Conservation (phyloP, 208 protist species). For the Leishmania mexicana region DNA sequence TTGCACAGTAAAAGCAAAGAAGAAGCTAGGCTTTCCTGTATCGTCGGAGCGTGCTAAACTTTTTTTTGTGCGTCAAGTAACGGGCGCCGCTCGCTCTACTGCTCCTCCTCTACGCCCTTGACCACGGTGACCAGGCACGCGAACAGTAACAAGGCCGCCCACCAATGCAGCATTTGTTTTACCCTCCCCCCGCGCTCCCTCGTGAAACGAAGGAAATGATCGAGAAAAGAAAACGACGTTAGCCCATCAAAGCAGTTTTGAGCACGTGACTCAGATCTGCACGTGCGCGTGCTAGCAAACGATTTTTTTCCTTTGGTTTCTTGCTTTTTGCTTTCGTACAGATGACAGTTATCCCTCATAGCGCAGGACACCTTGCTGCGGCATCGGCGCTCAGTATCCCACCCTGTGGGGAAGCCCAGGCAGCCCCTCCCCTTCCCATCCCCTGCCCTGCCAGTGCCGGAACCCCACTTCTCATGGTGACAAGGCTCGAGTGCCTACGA, state of each 20-base stretch:
- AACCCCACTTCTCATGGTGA: background rate
- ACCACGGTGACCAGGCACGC: background rate
- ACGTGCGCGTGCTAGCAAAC: background rate
- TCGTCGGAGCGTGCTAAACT: background rate
- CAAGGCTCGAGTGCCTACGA: background rate
- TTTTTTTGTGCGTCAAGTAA: background rate
- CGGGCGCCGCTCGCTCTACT: background rate
- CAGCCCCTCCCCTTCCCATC: background rate
- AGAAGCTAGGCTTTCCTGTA: background rate
- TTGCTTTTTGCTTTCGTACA: background rate
- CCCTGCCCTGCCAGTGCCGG: background rate
- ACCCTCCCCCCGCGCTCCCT: background rate
- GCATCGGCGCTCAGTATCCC: background rate
- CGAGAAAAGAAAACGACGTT: background rate
- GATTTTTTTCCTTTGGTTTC: background rate
- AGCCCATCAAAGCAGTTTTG: background rate
- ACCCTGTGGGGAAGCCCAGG: background rate
- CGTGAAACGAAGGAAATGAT: background rate
- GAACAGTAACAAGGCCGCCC: no score
- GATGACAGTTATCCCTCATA: background rate
- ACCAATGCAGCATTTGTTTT: background rate
- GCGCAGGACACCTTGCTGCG: background rate
- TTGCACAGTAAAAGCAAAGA: background rate
- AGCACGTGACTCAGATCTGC: background rate
- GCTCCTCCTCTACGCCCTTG: background rate